These are phyloP conservation scores for Mycena rebaudengoi DNA, from an alignment of 768 basidiomycete species.

Conservation along the genomic window DNA sequence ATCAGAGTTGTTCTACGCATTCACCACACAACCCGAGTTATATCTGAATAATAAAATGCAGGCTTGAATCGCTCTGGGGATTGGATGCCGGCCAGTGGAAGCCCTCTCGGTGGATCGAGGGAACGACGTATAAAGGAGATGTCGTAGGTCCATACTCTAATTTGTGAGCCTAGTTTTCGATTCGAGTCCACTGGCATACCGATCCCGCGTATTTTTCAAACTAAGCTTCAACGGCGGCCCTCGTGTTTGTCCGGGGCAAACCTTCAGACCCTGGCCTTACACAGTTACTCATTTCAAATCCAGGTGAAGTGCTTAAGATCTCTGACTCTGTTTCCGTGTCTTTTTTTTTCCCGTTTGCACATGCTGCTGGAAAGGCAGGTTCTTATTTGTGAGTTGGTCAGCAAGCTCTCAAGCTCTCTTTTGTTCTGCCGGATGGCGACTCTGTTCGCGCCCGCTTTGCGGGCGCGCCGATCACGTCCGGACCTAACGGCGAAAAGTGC, in stretches of 20 bases:
- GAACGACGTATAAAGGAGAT: conserved; percentile 2
- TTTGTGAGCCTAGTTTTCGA: conserved; percentile 4
- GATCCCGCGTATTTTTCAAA: background rate
- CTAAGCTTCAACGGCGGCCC: conserved; percentile 16
- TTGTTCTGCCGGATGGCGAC: background rate
- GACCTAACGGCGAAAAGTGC: background rate
- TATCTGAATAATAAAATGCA: too few species aligned
- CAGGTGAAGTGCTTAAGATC: conserved; percentile 15
- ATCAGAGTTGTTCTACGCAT: conserved; percentile 36
- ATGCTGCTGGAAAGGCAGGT: background rate
- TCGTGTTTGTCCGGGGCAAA: conserved; percentile 13
- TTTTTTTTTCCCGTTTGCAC: background rate
- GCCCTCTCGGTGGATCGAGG: conserved; percentile 14
- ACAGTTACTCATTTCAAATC: background rate
- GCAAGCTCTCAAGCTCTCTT: conserved; percentile 2
- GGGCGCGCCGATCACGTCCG: background rate
- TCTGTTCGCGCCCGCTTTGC: background rate
- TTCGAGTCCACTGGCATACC: background rate
- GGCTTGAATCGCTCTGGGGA: conserved; percentile 19
- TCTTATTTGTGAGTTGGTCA: conserved; percentile 4
- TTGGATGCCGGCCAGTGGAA: conserved; percentile 8
- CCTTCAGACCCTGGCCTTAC: too few species aligned
- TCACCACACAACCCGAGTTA: too few species aligned
- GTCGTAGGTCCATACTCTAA: conserved; percentile 18
- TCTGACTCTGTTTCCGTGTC: background rate